These are phyloP conservation scores for Rhodocollybia butyracea DNA, from an alignment of 768 basidiomycete species.

Conservation along the genomic window DNA sequence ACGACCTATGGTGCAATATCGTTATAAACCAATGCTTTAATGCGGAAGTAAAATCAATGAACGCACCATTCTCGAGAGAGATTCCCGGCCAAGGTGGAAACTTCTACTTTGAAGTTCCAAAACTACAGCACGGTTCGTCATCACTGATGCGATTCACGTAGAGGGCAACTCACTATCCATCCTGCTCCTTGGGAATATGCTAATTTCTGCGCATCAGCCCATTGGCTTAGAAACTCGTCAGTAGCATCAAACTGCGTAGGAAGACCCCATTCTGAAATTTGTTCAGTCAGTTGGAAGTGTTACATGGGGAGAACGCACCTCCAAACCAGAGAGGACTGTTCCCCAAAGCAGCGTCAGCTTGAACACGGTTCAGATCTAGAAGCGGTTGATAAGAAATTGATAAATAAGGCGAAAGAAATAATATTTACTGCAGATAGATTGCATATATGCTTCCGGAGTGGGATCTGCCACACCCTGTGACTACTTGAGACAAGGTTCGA, in stretches of 20 bases:
- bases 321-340: slow-evolving; percentile 53
- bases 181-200: slow-evolving; percentile 58
- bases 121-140: slow-evolving; percentile 31
- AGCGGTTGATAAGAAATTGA: not conserved
- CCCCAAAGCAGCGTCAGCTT: slow-evolving; percentile 39
- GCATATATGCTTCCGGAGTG: slow-evolving; percentile 62
- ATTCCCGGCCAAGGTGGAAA: slow-evolving; percentile 44
- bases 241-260: slow-evolving; percentile 63
- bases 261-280: slow-evolving; percentile 26
- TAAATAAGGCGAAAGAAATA: not conserved
- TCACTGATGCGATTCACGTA: not conserved
- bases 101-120: slow-evolving; percentile 78
- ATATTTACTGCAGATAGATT: slow-evolving; percentile 63
- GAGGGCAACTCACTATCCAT: slow-evolving; percentile 53
- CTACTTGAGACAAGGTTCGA: slow-evolving; percentile 9
- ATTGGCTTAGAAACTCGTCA: slow-evolving; percentile 56
- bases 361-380: slow-evolving; percentile 58
- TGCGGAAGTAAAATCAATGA: not conserved
- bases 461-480: slow-evolving; percentile 62
- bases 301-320: slow-evolving; percentile 7
- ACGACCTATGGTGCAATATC: slow-evolving; percentile 50
- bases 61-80: slow-evolving; percentile 65
- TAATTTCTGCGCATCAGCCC: slow-evolving; percentile 77
- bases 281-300: not conserved
- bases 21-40: not conserved